phyloP scores from a whole-genome alignment of 1,139 yeast species.

The Saccharomycopsis phalli region DNA sequence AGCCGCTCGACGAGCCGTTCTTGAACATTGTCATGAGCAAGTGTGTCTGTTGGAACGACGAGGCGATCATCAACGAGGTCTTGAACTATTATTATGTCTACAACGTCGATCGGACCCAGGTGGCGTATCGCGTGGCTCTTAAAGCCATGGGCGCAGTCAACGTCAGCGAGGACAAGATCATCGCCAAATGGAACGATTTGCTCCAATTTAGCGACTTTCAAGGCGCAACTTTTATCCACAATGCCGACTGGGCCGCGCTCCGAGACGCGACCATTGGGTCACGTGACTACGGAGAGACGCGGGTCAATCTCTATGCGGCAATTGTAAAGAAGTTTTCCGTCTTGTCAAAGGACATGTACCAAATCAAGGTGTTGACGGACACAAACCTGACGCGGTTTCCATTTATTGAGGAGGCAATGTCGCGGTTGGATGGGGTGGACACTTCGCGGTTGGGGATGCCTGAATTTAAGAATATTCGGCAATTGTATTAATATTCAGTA shows the following conservation, averaged over 20 bases:
- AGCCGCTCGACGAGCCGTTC: constrained; percentile 63
- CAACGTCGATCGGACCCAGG: constrained; percentile 53
- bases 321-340: constrained; percentile 44
- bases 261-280: constrained; percentile 66
- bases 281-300: constrained; percentile 29
- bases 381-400: constrained; percentile 35
- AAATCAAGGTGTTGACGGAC: constrained; percentile 33
- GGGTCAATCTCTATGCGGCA: constrained; percentile 50
- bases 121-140: constrained; percentile 66
- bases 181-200: constrained; percentile 54
- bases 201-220: constrained; percentile 44
- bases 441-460: constrained; percentile 33
- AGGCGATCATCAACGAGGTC: constrained; percentile 54
- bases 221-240: constrained; percentile 55
- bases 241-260: constrained; percentile 84
- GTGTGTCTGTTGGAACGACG: constrained; percentile 60
- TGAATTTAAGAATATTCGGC: constrained; percentile 25
- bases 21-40: constrained; percentile 70
- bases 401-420: constrained; percentile 31
- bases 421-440: constrained; percentile 30
- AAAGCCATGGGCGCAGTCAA: constrained; percentile 66
- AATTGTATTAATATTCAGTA: neutral
- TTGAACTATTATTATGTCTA: constrained; percentile 53
- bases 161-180: constrained; percentile 45
- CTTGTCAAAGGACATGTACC: constrained; percentile 38